Conservation (phyloP, 495 filamentous ascomycete genomes). For the Penicillium mononematosum region DNA sequence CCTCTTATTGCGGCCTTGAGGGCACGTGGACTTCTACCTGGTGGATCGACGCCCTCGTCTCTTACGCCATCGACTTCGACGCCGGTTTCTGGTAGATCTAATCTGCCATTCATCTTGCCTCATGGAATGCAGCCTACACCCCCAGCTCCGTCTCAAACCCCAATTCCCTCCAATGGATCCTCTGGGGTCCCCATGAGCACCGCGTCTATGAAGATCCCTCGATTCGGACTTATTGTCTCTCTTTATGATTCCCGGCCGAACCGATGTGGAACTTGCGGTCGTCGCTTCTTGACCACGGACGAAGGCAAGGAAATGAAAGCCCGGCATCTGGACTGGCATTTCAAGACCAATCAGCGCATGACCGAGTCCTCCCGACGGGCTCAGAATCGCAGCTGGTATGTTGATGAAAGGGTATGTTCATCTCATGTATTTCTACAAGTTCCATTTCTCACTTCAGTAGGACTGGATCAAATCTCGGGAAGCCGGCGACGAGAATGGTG, state of each 20-base stretch:
- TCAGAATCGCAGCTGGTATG: constrained; percentile 88
- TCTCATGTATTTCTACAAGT: constrained; percentile 1
- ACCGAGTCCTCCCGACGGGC: constrained; percentile 76
- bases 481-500: constrained; percentile 59
- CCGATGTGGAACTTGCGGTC: constrained; percentile 86
- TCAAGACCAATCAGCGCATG: constrained; percentile 86
- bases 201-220: constrained; percentile 75
- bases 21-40: constrained; percentile 48
- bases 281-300: constrained; percentile 74
- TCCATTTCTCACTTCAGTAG: constrained; percentile 34
- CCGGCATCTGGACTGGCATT: constrained; percentile 98
- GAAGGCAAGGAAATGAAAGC: constrained; percentile 81
- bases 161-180: constrained; percentile 31
- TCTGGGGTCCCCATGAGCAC: constrained; percentile 68
- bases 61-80: constrained; percentile 26
- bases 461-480: constrained; percentile 90
- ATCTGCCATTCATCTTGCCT: constrained; percentile 44
- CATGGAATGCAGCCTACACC: constrained; percentile 41
- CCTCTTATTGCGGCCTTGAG: constrained; percentile 48
- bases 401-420: constrained; percentile 77
- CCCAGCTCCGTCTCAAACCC: constrained; percentile 29
- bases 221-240: constrained; percentile 64
- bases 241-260: constrained; percentile 79
- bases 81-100: constrained; percentile 23
- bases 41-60: constrained; percentile 32